These are phyloP conservation scores for Rhizopogon rudus DNA, from an alignment of 768 basidiomycete genomes.

Conservation along the genomic window DNA sequence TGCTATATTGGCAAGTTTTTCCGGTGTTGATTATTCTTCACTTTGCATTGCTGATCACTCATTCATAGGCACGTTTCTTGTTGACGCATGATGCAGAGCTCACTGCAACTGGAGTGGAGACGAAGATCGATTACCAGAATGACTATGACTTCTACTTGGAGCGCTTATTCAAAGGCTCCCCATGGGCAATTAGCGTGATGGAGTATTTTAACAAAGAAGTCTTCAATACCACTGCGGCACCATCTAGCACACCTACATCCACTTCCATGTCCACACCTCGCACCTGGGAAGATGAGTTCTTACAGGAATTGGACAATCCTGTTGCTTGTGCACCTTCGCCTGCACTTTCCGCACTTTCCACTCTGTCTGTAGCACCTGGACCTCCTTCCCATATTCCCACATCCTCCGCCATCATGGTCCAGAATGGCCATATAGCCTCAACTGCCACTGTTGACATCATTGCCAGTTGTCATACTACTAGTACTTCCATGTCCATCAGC, in stretches of 20 bases:
- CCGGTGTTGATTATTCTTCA: not conserved
- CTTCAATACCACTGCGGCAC: not conserved
- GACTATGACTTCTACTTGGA: constrained; percentile 1
- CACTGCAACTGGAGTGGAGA: not conserved
- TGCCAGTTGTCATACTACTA: too few relatives aligned
- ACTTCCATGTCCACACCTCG: not conserved
- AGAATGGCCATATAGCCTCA: too few relatives aligned
- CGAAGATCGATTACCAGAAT: not conserved
- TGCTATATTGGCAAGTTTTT: not conserved
- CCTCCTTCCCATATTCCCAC: too few relatives aligned
- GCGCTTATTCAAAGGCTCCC: not conserved
- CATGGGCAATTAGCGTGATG: not conserved
- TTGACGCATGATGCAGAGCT: not conserved
- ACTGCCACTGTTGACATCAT: too few relatives aligned
- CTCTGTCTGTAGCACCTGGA: not conserved
- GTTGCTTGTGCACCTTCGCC: not conserved
- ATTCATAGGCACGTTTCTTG: not conserved
- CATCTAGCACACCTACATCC: not conserved
- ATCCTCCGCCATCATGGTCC: too few relatives aligned
- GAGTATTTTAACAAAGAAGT: not conserved
- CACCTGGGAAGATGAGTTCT: constrained; percentile 2
- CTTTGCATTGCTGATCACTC: not conserved
- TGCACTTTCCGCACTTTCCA: not conserved
- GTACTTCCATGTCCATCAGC: too few relatives aligned
- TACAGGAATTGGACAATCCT: not conserved